Evolutionary conservation across 306 rosid species (phyloP).

Genomic region (Cucumis cinereus): DNA sequence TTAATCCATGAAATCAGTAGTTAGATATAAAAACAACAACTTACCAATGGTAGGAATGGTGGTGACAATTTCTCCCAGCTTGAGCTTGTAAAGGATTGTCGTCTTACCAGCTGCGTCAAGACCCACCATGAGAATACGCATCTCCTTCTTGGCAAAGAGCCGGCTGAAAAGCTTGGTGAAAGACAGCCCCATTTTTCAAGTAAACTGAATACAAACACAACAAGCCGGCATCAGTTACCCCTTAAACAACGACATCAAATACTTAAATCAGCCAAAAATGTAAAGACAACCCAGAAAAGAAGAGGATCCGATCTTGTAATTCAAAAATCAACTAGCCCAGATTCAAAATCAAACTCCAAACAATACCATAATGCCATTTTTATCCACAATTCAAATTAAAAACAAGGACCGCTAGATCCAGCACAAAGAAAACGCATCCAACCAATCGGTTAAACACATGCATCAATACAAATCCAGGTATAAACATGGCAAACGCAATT

Average conservation of each 20-base stretch:
- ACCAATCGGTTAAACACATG: neutral
- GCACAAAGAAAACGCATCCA: neutral
- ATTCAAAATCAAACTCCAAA: neutral
- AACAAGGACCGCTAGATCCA: neutral
- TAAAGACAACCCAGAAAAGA: neutral
- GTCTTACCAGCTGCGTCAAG: conserved; percentile 98
- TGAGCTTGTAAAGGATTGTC: conserved; percentile 82
- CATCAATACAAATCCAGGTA: neutral
- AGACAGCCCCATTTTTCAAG: conserved; percentile 71
- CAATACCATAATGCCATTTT: neutral
- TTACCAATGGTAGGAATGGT: conserved; percentile 91
- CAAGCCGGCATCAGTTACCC: neutral
- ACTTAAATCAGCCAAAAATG: neutral
- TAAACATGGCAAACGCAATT: neutral
- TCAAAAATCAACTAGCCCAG: neutral
- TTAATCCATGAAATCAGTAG: neutral
- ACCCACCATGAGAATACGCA: conserved; percentile 94
- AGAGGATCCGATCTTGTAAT: neutral
- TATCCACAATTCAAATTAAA: neutral
- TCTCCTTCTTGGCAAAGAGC: conserved; percentile 86
- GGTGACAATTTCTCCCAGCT: conserved; percentile 88
- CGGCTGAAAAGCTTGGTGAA: conserved; percentile 88
- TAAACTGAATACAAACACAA: conserved; percentile 2
- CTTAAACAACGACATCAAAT: neutral
- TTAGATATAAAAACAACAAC: neutral